Evolutionary conservation across 2,329 filamentous ascomycete genomes (phyloP), one percentile per base, ranked within the genome.

Genomic region (Malbranchea zuffiana): DNA sequence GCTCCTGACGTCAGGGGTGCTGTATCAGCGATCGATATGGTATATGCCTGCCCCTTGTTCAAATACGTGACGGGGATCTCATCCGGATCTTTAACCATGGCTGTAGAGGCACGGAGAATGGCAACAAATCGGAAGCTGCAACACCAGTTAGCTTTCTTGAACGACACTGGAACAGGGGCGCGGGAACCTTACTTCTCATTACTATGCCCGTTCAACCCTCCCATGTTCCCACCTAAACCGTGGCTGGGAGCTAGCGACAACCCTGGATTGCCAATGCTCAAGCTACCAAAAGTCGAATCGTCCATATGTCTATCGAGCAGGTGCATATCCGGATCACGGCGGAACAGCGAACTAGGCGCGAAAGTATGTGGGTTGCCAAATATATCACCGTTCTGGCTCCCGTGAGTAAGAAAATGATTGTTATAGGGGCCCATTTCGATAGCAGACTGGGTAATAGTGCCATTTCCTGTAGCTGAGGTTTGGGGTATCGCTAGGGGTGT

Each of bases 11-110:
- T 61, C 1, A 71, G 66, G 1, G 80, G 74, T 4, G 69, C 67
- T 0, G 82, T 90, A 54, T 98, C 90, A 31, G 82, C 68, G 18
- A 98, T 73, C 2, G 82, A 82, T 12, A 98, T 67, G 0, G 83
- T 82, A 57, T 98, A 98, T 11, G 86, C 84, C 56, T 96, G 88
- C 16, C 88, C 87, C 61, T 96, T 96, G 65, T 98, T 98, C 12
- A 98, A 72, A 55, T 98, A 98, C 0, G 88, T 95, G n/a, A 96
- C 76, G 0, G 90, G 90, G 16, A 96, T 92, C 57, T 96, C 88
- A 42, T 92, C 82, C 3, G 45, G 31, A 12, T 50, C 45, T 39
- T 86, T 78, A 53, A 92, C 80, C 90, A 96, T 98, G 5, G 90
- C 90, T 0, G 90, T 98, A 3, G 88, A 86, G 1, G 90, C 88